These are phyloP conservation scores for Colletotrichum sp. DNA, from an alignment of 2,329 filamentous ascomycete species.

Conservation along the genomic window DNA sequence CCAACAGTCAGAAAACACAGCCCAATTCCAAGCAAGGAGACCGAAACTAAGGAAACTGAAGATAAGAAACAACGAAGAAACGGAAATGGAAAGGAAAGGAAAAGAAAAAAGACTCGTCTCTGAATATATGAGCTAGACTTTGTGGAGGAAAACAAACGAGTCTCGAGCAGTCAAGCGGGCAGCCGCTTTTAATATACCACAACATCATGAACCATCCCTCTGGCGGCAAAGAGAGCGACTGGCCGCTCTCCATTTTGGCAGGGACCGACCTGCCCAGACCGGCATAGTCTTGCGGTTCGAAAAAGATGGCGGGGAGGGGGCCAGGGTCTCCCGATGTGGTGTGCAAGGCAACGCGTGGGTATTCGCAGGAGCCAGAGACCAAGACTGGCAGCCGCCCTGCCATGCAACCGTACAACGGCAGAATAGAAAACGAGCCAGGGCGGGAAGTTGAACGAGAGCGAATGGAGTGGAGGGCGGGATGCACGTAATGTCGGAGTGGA, in stretches of 20 bases:
- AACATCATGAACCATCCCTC: background rate
- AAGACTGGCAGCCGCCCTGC: slow-evolving; percentile 19
- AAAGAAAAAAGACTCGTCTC: slow-evolving; percentile 4
- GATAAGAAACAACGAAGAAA: slow-evolving; percentile 12
- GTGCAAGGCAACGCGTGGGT: slow-evolving; percentile 11
- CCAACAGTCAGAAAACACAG: background rate
- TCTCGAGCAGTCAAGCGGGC: background rate
- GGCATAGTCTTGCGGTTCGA: background rate
- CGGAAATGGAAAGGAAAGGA: slow-evolving; percentile 23
- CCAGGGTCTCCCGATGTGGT: background rate
- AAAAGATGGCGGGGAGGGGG: background rate
- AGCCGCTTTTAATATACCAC: slow-evolving; percentile 17
- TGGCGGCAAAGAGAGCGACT: slow-evolving; percentile 1
- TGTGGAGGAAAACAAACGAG: background rate
- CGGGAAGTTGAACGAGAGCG: background rate
- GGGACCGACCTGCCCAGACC: background rate
- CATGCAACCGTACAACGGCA: slow-evolving; percentile 8
- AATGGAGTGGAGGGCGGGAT: slow-evolving; percentile 10
- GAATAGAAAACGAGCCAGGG: background rate
- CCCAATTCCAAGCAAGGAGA: background rate
- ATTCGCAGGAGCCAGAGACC: background rate
- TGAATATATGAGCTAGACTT: slow-evolving; percentile 3
- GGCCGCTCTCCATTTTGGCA: background rate
- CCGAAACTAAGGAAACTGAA: slow-evolving; percentile 5
- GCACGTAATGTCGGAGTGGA: slow-evolving; percentile 9